Base-by-base conservation (phyloP, 31 red algal species). In the Bonnemaisonia californica region DNA sequence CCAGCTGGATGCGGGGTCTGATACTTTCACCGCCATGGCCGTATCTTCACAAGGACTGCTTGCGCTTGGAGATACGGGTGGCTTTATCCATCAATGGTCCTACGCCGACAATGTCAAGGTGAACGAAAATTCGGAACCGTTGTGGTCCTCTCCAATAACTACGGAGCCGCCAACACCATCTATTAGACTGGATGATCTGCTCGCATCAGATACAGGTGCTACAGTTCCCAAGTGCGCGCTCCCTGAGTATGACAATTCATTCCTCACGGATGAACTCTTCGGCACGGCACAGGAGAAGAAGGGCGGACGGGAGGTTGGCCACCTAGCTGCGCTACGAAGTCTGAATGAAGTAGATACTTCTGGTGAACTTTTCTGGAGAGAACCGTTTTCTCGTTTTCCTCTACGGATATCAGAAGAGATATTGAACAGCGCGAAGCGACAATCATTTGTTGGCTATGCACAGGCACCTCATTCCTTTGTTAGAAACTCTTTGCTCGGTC, bases 1-100 rank as follows among this genome's bases (percentile, higher is more conserved):
- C 77, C 91, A 88, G 40, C 62, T 94, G 16, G 93, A 95, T 80
- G 93, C 93, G 5, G 93, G 78, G 19, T 77, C 74, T 1, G 93
- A 95, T 61, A 39, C 78, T 24, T 81, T 89, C 51, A 90, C 87
- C 2, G 37, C 64, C 7, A 84, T 94, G 68, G 76, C 70, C 22
- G 91, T 94, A 30, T 94, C 91, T 8, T 40, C 79, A 40, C 68
- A 83, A 57, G 93, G 93, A 1, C 68, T 95, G 3, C 56, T 95
- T 1, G 42, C 71, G 30, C 51, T 82, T 0, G 93, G 93, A 8
- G 93, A 95, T 82, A 68, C 82, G 38, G 86, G 86, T 19, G 93
- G 93, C 8, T 95, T 95, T 84, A 64, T 91, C 27, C 93, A 95
- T 66, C 82, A 90, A 65, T 95, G 93, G 93, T 57, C 89, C 19